Base-by-base conservation (phyloP, 2,329 filamentous ascomycete species). In the Trichophyton mentagrophytes region DNA sequence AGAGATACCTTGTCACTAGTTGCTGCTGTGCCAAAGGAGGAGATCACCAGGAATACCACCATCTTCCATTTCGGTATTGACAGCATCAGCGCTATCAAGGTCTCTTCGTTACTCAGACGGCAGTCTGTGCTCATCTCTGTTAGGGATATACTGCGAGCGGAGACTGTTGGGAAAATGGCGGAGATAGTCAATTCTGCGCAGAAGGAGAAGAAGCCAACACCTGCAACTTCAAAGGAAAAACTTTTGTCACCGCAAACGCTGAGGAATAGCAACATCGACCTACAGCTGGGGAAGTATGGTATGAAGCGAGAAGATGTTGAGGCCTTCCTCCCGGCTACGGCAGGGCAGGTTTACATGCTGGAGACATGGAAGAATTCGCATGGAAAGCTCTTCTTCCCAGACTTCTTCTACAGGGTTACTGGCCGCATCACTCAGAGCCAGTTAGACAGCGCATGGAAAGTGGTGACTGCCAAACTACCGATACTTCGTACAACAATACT, bases 71-170 rank as follows among this genome's bases (percentile, higher is more conserved):
- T 96, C 1, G 91, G 91, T 0, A 82, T 96, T 1, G 91, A 96
- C 70, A 96, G 91, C 0, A 95, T 96, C 71, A 92, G 86, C 64
- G 87, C 90, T 1, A 93, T 96, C 75, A 95, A 93, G 68, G 84
- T 90, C 2, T 84, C 85, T 7, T 81, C 86, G 0, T 76, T 90
- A 6, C 76, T 96, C 3, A 84, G 83, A 47, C 87, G 82, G 65
- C 42, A 67, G 56, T 82, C 79, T 0, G 72, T 96, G 6, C 72
- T 75, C 11, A 71, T 95, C 0, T 79, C 80, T 38, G 87, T 92
- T 2, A 85, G 87, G 47, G 82, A 89, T 44, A 82, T 96, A 67
- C 74, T 95, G 2, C 82, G 77, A 62, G 83, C 85, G 1, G 77
- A 80, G 3, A 89, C 83, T 0, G 78, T 95, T 22, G 69, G 73